Evolutionary conservation across 2,329 filamentous ascomycete genomes (phyloP), one percentile per base, ranked within the genome.

Genomic region (Lizonia empirigonia): DNA sequence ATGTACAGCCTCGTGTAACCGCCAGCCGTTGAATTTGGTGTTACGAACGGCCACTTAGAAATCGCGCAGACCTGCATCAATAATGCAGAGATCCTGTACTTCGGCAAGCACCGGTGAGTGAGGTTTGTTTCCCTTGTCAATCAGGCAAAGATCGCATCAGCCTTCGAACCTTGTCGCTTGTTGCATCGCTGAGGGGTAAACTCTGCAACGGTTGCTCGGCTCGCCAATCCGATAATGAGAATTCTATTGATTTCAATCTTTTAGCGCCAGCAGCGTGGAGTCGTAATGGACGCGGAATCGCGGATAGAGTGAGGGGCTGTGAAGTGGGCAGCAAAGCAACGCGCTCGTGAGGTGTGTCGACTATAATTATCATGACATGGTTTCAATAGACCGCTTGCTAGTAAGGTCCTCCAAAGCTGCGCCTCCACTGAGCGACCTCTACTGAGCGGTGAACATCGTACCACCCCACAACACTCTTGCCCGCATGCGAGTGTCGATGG

Each of bases 241-340:
- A 37, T 13, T 33, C 13, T 29, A 41, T 37, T 20, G 9, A n/a
- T 18, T 18, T 30, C 19, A 10, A 15, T 20, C n/a, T 9, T 19
- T 40, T 24, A 32, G 29, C 30, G 37, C 7, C 23, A 22, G 29
- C 16, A 37, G 24, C 23, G 9, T n/a, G 8, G 15, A 12, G 32
- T 45, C 41, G 32, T 42, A 37, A 42, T 45, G 19, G 26, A 23
- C 15, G 37, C 26, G 37, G 26, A 20, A 33, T 23, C 27, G 49
- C 22, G 33, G 32, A 47, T 18, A 32, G 32, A 18, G 12, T 23
- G 32, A 34, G 35, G 35, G 32, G 42, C 34, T 32, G 29, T 44
- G n/a, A 32, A 12, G 33, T 42, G 20, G 42, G 29, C 26, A 52
- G 38, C 49, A 52, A 52, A 42, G 49, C 49, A 47, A 52, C 42